These are phyloP conservation scores for Pseudognaphalium luteoalbum DNA, from an alignment of 129 eudicot species.

Conservation along the genomic window DNA sequence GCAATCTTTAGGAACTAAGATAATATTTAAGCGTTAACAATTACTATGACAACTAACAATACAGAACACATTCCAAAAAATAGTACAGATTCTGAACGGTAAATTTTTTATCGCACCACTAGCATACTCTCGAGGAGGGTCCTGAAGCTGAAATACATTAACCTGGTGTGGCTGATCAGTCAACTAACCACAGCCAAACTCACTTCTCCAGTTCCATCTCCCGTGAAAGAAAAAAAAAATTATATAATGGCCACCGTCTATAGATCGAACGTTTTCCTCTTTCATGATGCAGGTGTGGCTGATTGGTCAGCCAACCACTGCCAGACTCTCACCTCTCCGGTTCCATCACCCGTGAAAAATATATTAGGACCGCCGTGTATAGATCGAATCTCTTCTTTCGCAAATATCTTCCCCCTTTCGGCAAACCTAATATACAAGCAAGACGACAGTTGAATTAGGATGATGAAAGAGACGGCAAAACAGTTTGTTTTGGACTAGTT, in stretches of 20 bases:
- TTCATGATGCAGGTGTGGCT: slow-evolving; percentile 36
- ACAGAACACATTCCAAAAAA: neutral
- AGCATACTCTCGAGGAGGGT: neutral
- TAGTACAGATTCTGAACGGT: neutral
- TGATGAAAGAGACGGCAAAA: neutral
- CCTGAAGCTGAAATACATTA: slow-evolving; percentile 16
- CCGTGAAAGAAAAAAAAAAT: slow-evolving; percentile 77
- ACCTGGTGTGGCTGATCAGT: slow-evolving; percentile 46
- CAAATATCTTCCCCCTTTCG: slow-evolving; percentile 80
- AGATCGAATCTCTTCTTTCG: slow-evolving; percentile 71
- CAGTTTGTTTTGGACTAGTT: neutral
- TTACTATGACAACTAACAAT: neutral
- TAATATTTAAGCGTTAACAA: neutral
- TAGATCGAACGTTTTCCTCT: neutral
- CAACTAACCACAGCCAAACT: slow-evolving; percentile 67
- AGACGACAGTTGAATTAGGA: neutral
- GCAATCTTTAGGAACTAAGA: neutral
- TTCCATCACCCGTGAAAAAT: slow-evolving; percentile 93
- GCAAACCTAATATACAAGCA: slow-evolving; percentile 51
- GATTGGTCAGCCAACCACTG: slow-evolving; percentile 66
- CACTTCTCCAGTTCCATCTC: slow-evolving; percentile 85
- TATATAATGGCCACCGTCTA: slow-evolving; percentile 47
- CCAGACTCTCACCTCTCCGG: slow-evolving; percentile 91
- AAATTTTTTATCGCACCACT: neutral
- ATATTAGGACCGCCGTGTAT: slow-evolving; percentile 83